phyloP scores from a whole-genome alignment of 139 green algal species.

The Haematococcus lacustris region DNA sequence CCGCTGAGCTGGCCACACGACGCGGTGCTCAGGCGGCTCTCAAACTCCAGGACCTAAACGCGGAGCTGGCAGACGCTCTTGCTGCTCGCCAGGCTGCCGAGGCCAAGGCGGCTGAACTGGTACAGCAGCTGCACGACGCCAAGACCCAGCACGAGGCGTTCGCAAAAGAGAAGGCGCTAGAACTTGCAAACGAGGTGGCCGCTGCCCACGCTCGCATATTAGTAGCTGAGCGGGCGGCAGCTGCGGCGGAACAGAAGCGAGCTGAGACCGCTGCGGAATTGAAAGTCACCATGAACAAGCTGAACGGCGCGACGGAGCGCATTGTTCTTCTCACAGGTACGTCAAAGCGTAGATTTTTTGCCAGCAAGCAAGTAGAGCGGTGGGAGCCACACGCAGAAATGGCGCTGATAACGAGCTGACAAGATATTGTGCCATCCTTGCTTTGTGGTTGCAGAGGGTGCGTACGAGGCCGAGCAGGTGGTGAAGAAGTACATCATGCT shows the following conservation, averaged over 20 bases:
- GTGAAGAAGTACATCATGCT: conserved; percentile 8
- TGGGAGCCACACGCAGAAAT: neutral
- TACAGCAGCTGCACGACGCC: too few relatives aligned
- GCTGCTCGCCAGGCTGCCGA: too few relatives aligned
- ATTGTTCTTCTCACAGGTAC: conserved; percentile 32
- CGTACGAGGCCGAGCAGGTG: conserved; percentile 16
- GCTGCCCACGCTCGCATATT: too few relatives aligned
- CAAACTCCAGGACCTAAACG: too few relatives aligned
- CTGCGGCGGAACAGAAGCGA: conserved; percentile 10
- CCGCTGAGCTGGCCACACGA: too few relatives aligned
- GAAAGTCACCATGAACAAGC: conserved; percentile 22
- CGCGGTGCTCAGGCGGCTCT: too few relatives aligned
- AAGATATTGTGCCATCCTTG: neutral
- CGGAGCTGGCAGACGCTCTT: too few relatives aligned
- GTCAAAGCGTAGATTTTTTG: neutral
- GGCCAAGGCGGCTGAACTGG: too few relatives aligned
- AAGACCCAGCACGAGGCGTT: too few relatives aligned
- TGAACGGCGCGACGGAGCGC: conserved; percentile 24
- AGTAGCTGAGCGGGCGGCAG: too few relatives aligned
- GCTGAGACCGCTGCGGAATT: conserved; percentile 24
- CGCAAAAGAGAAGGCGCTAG: too few relatives aligned
- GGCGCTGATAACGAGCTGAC: neutral
- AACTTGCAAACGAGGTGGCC: too few relatives aligned
- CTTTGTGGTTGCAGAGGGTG: conserved; percentile 8
- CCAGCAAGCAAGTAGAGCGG: neutral